A percentile compares a stretch with the other conserved stretches of the same genome.
Conservation (phyloP, 2,329 filamentous ascomycete species). For the Fusarium mexicanum region DNA sequence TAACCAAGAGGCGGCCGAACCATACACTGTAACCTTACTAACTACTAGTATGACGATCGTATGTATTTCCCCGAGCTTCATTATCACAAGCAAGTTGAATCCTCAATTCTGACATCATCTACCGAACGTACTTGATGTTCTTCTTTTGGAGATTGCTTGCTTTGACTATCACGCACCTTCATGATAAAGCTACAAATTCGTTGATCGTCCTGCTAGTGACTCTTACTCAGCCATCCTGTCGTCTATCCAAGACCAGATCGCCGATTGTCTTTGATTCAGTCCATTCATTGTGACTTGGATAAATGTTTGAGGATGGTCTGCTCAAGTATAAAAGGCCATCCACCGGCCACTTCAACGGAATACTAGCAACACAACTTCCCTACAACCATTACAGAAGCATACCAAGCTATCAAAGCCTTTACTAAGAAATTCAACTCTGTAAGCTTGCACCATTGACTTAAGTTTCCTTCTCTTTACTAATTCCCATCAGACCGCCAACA, state of each 20-base stretch:
- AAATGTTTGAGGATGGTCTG: accelerated
- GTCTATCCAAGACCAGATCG: accelerated
- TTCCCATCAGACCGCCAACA: background rate
- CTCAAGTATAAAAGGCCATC: background rate
- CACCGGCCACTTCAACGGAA: accelerated
- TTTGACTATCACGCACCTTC: background rate
- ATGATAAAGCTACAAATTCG: background rate
- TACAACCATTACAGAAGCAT: accelerated
- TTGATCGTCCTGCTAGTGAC: background rate
- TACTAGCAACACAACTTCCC: background rate
- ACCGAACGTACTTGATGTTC: background rate
- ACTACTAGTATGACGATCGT: background rate
- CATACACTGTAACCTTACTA: background rate
- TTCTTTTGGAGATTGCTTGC: background rate
- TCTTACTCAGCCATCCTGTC: background rate
- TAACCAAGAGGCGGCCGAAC: background rate
- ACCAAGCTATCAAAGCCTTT: accelerated
- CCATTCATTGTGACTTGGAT: accelerated
- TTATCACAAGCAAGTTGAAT: accelerated
- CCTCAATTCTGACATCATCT: accelerated
- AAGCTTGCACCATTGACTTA: accelerated
- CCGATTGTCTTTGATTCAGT: accelerated
- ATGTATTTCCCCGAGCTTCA: accelerated
- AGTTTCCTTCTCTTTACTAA: accelerated
- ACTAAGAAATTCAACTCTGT: accelerated